Percentiles rank a stretch among this genome's conserved stretches.
phyloP scores from a whole-genome alignment of 2,329 filamentous ascomycete species.

The Penicillium sp. region DNA sequence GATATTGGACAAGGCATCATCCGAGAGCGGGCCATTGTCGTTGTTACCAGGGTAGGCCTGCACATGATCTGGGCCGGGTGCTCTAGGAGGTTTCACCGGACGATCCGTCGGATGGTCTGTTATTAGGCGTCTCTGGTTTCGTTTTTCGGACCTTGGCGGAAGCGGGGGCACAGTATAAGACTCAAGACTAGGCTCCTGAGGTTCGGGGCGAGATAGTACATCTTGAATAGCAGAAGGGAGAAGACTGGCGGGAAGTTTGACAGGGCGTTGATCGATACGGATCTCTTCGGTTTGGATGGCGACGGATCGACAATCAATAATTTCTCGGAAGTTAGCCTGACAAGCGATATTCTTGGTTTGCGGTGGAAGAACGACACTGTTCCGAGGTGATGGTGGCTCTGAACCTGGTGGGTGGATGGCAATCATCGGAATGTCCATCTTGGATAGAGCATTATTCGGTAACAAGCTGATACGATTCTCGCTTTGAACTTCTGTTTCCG shows the following conservation, averaged over 20 bases:
- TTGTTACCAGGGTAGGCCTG: constrained; percentile 77
- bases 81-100: constrained; percentile 23
- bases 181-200: constrained; percentile 30
- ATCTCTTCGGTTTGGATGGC: constrained; percentile 90
- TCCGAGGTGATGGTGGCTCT: constrained; percentile 73
- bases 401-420: constrained; percentile 86
- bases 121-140: constrained; percentile 27
- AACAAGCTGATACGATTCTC: constrained; percentile 12
- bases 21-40: constrained; percentile 70
- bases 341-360: constrained; percentile 77
- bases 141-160: constrained; percentile 34
- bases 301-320: constrained; percentile 50
- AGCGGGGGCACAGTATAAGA: constrained; percentile 35
- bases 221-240: constrained; percentile 73
- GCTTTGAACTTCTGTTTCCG: constrained; percentile 13
- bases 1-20: constrained; percentile 57
- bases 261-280: constrained; percentile 72
- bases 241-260: constrained; percentile 72
- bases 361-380: constrained; percentile 73
- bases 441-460: constrained; percentile 14
- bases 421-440: constrained; percentile 72
- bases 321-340: constrained; percentile 64
- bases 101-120: constrained; percentile 47
- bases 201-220: constrained; percentile 37
- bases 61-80: constrained; percentile 44